Evolutionary conservation across 2,329 filamentous ascomycete species (phyloP).

Genomic region (Monilinia polystroma): DNA sequence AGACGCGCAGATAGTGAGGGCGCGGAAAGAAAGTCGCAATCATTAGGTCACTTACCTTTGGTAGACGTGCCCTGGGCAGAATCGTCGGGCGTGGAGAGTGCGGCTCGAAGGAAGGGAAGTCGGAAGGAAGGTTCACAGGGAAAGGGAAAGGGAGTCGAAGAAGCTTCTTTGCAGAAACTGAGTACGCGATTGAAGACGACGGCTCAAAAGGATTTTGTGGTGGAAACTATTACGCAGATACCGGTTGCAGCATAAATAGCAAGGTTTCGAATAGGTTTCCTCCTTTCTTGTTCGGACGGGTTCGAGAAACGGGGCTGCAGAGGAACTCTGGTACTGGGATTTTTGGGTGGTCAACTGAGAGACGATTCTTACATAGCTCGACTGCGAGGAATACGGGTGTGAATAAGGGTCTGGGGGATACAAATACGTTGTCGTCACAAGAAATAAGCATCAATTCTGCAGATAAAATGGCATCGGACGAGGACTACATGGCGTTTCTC

Average conservation of each 20-base stretch:
- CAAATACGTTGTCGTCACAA: not conserved
- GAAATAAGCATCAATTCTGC: not conserved
- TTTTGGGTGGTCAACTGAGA: not conserved
- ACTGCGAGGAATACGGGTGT: not conserved
- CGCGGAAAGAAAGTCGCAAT: slow-evolving; percentile 2
- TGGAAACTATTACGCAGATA: not conserved
- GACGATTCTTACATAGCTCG: not conserved
- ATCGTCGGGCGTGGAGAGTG: not conserved
- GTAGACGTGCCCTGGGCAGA: slow-evolving; percentile 4
- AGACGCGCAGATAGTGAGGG: no score
- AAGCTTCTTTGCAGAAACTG: not conserved
- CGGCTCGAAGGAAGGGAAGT: not conserved
- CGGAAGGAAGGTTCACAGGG: not conserved
- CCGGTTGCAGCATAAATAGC: not conserved
- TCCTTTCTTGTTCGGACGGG: not conserved
- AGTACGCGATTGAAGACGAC: not conserved
- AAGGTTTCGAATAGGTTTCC: slow-evolving; percentile 10
- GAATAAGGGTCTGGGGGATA: not conserved
- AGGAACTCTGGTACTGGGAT: not conserved
- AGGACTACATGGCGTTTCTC: slow-evolving; percentile 80
- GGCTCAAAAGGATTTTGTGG: not conserved
- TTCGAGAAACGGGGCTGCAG: not conserved
- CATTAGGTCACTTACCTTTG: slow-evolving; percentile 18
- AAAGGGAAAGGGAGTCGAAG: slow-evolving; percentile 6
- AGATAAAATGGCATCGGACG: slow-evolving; percentile 67